Evolutionary conservation across 441 rosid species (phyloP).

Genomic region (Euphorbia schlechtendalii): DNA sequence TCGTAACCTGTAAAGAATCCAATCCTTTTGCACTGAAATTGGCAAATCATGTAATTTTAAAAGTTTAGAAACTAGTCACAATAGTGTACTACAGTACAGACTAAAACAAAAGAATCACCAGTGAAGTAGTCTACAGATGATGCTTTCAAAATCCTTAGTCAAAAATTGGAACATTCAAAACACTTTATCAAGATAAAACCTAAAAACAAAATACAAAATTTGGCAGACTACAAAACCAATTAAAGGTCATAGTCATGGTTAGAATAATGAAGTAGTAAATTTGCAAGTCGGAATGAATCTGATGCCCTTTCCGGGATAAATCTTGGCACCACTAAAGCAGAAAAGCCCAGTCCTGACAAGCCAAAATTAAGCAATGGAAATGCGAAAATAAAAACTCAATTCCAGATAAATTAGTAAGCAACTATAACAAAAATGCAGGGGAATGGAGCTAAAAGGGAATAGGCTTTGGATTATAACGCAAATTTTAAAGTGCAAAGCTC

Average conservation of each 20-base stretch:
- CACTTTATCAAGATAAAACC: neutral
- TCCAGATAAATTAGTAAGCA: too few relatives aligned
- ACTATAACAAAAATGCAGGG: neutral
- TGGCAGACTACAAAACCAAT: slow-evolving; percentile 1
- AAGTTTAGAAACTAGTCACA: neutral
- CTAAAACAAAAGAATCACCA: neutral
- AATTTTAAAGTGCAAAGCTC: neutral
- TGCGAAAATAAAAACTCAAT: too few relatives aligned
- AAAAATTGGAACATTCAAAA: slow-evolving; percentile 1
- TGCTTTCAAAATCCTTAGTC: neutral
- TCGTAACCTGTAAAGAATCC: neutral
- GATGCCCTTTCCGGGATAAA: slow-evolving; percentile 52
- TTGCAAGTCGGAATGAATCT: slow-evolving; percentile 37
- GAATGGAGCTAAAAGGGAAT: neutral
- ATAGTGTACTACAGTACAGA: too few relatives aligned
- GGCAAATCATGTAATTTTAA: neutral
- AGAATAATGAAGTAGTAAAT: neutral
- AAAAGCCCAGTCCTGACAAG: slow-evolving; percentile 42
- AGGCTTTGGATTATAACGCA: neutral
- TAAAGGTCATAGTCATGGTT: too few relatives aligned
- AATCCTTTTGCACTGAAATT: neutral
- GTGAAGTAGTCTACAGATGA: neutral
- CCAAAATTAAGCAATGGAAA: neutral
- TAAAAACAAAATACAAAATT: neutral
- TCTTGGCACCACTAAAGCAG: slow-evolving; percentile 49